Percentiles rank a stretch among this genome's conserved stretches.
phyloP scores from a whole-genome alignment of 371 early-diverging fungal species.

The Massospora cicadina region DNA sequence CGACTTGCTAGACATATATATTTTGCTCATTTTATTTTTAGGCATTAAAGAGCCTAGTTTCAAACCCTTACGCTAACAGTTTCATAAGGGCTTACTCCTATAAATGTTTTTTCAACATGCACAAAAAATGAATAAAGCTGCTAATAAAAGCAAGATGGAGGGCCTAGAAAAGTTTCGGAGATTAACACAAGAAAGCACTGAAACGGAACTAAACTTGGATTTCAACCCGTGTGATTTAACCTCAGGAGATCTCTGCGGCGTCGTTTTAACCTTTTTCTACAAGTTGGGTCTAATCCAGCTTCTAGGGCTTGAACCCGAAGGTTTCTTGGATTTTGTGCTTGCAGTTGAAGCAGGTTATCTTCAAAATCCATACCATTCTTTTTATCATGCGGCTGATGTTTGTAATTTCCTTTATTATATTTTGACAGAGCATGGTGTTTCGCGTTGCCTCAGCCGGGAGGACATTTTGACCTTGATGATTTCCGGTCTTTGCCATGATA shows the following conservation, averaged over 20 bases:
- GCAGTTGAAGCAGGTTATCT: constrained; percentile 65
- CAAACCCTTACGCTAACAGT: too few species aligned
- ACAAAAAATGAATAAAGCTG: too few species aligned
- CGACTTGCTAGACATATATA: too few species aligned
- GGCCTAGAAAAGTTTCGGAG: background rate
- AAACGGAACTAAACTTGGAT: constrained; percentile 14
- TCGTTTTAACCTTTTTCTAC: constrained; percentile 45
- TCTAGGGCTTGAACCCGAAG: constrained; percentile 34
- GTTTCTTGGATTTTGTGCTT: constrained; percentile 58
- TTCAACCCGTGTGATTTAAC: constrained; percentile 48
- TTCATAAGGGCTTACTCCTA: too few species aligned
- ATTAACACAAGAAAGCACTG: background rate
- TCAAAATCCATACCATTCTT: constrained; percentile 73
- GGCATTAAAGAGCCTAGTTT: too few species aligned
- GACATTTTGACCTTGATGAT: constrained; percentile 59
- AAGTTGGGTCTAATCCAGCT: constrained; percentile 32
- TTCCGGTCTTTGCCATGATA: constrained; percentile 78
- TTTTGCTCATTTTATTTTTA: too few species aligned
- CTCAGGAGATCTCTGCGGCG: constrained; percentile 48
- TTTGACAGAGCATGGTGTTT: constrained; percentile 37
- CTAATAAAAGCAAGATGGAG: background rate
- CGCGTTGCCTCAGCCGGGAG: constrained; percentile 35
- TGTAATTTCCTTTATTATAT: constrained; percentile 58
- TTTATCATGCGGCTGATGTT: constrained; percentile 77
- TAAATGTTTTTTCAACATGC: too few species aligned